Percentiles rank a stretch among this genome's conserved stretches.
These are phyloP conservation scores for Fraxinus latifolia DNA, from an alignment of 305 asterid genomes.

Conservation along the genomic window DNA sequence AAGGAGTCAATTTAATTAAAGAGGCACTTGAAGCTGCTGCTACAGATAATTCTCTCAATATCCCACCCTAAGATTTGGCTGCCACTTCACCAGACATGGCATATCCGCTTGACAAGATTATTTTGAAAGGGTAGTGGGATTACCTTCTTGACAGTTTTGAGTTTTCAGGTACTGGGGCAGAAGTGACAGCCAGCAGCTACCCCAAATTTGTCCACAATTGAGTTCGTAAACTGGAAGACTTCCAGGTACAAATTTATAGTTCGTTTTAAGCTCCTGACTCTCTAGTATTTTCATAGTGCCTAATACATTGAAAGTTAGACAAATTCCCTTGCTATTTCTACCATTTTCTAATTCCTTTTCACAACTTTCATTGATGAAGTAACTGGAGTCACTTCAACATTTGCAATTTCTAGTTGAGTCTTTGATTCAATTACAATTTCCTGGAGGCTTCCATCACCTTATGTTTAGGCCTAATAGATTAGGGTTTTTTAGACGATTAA, in stretches of 20 bases:
- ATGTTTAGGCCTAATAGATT: neutral
- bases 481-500: neutral
- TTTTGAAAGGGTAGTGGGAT: conserved; percentile 77
- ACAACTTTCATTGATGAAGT: neutral
- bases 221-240: conserved; percentile 34
- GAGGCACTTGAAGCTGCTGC: conserved; percentile 50
- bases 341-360: neutral
- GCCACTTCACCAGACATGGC: conserved; percentile 60
- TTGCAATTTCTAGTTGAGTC: neutral
- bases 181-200: conserved; percentile 36
- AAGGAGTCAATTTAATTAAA: conserved; percentile 36
- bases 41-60: conserved; percentile 37
- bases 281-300: neutral
- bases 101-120: conserved; percentile 77
- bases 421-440: neutral
- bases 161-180: conserved; percentile 37
- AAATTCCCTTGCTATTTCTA: neutral
- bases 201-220: conserved; percentile 79
- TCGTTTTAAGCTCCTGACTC: neutral
- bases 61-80: conserved; percentile 65
- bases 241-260: conserved; percentile 46
- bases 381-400: neutral
- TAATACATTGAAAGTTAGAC: neutral
- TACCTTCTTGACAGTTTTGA: conserved; percentile 58
- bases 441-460: neutral